Evolutionary conservation across 2,329 filamentous ascomycete genomes (phyloP).

Genomic region (Monilinia aucupariae): DNA sequence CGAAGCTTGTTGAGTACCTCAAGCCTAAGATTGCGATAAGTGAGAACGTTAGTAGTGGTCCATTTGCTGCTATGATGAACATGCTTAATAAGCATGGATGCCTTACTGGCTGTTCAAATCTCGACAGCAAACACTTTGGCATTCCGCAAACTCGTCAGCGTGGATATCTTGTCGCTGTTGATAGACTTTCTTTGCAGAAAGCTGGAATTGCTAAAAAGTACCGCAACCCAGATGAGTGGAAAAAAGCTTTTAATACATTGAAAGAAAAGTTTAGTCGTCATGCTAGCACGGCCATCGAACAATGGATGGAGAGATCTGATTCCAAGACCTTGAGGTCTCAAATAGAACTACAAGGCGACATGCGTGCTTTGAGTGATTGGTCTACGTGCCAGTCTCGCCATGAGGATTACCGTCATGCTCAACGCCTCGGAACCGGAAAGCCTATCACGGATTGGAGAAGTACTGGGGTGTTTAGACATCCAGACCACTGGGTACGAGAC

Average conservation of each 20-base stretch:
- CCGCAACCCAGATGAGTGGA: conserved; percentile 2
- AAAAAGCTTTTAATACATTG: not conserved
- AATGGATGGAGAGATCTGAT: conserved; percentile 54
- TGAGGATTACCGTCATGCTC: conserved; percentile 44
- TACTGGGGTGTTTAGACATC: conserved; percentile 40
- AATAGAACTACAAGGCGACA: conserved; percentile 21
- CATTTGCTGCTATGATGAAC: conserved; percentile 44
- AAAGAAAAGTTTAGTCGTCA: conserved; percentile 38
- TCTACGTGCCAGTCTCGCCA: conserved; percentile 44
- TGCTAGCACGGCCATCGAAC: conserved; percentile 57
- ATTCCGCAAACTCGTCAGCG: conserved; percentile 64
- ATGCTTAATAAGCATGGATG: conserved; percentile 46
- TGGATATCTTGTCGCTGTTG: conserved; percentile 55
- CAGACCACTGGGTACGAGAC: conserved; percentile 48
- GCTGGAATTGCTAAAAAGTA: not conserved
- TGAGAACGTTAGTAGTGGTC: conserved; percentile 62
- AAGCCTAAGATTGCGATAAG: conserved; percentile 61
- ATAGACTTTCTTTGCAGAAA: conserved; percentile 25
- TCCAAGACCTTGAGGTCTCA: not conserved
- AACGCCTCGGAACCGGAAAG: conserved; percentile 45
- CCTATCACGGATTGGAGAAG: conserved; percentile 56
- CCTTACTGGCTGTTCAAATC: conserved; percentile 40
- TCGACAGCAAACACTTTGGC: conserved; percentile 68
- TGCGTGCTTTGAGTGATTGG: conserved; percentile 28
- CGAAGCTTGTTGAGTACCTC: conserved; percentile 49